Conservation (phyloP, 371 early-diverging fungal genomes). For the Mucor piriformis region DNA sequence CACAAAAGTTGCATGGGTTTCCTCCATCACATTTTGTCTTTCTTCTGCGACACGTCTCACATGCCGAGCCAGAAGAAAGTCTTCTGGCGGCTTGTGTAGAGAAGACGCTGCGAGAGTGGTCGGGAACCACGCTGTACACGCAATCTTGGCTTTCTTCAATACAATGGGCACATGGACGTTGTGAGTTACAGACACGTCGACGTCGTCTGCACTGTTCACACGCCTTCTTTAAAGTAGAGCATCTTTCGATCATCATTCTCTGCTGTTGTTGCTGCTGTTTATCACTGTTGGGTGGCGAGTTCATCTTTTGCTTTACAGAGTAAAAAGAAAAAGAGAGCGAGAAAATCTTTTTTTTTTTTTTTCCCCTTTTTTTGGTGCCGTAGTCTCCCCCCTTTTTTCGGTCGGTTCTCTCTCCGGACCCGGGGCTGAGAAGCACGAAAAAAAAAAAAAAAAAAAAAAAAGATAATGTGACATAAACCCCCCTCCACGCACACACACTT, state of each 20-base stretch:
- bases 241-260: slow-evolving; percentile 6
- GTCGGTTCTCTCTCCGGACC: slow-evolving; percentile 34
- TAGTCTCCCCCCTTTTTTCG: slow-evolving; percentile 12
- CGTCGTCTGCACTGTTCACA: slow-evolving; percentile 36
- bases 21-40: slow-evolving; percentile 45
- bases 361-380: not conserved
- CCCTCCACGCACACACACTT: not conserved
- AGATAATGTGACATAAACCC: slow-evolving; percentile 24
- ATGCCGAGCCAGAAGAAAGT: slow-evolving; percentile 41
- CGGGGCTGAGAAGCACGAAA: slow-evolving; percentile 24
- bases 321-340: slow-evolving; percentile 1
- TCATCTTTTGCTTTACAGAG: slow-evolving; percentile 1
- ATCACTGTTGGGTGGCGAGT: slow-evolving; percentile 12
- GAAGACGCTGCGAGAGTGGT: slow-evolving; percentile 33
- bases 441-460: slow-evolving; percentile 10
- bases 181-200: slow-evolving; percentile 33
- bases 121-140: slow-evolving; percentile 34
- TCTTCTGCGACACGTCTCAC: slow-evolving; percentile 42
- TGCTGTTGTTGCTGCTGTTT: slow-evolving; percentile 3
- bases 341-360: not conserved
- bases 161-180: slow-evolving; percentile 38
- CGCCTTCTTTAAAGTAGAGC: slow-evolving; percentile 14
- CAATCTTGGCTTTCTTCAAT: slow-evolving; percentile 30
- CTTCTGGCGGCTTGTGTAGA: slow-evolving; percentile 30
- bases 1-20: slow-evolving; percentile 39